phyloP scores from a whole-genome alignment of 225 moss, liverwort and hornwort genomes.

The Climacium dendroides region DNA sequence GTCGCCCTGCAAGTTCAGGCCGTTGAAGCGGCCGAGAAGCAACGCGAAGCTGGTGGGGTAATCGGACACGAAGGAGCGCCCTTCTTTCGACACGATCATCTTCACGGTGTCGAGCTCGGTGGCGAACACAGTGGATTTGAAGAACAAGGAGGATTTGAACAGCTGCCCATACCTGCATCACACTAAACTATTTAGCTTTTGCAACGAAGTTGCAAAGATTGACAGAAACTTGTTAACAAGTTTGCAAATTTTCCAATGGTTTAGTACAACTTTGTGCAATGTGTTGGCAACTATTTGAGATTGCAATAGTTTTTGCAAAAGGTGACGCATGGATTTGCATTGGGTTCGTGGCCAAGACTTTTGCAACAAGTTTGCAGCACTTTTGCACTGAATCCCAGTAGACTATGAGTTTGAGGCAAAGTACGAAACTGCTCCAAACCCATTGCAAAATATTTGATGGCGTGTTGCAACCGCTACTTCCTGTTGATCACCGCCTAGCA shows the following conservation, averaged over 20 bases:
- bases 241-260: neutral
- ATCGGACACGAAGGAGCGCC: conserved; percentile 26
- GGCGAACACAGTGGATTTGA: conserved; percentile 32
- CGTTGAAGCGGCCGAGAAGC: conserved; percentile 39
- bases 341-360: neutral
- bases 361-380: neutral
- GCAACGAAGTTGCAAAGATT: neutral
- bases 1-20: conserved; percentile 33
- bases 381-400: neutral
- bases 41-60: conserved; percentile 40
- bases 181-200: neutral
- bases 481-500: neutral
- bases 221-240: too few species aligned
- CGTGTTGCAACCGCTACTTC: neutral
- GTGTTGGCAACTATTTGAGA: too few species aligned
- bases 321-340: neutral
- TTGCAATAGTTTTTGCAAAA: neutral
- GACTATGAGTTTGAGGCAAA: neutral
- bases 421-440: neutral
- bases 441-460: neutral
- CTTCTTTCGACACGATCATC: conserved; percentile 46
- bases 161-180: conserved; percentile 21
- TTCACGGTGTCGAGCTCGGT: conserved; percentile 31
- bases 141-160: conserved; percentile 35
- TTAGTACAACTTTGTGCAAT: neutral